Conservation (phyloP, 1,284 basidiomycete species). For the Trichosporon sp. region DNA sequence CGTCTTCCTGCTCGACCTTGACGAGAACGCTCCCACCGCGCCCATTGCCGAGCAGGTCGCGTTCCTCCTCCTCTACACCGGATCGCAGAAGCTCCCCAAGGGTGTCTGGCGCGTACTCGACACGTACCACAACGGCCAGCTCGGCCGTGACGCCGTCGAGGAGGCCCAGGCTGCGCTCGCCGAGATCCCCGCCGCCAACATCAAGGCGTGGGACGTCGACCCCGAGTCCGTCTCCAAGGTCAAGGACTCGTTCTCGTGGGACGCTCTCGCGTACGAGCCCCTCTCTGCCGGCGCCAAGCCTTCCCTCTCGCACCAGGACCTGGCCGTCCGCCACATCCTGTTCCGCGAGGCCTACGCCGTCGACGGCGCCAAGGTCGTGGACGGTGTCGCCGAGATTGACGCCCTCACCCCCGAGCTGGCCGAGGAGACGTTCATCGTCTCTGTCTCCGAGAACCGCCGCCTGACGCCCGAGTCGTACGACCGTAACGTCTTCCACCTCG, state of each 20-base stretch:
- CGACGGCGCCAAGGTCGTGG: conserved; percentile 57
- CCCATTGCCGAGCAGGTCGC: conserved; percentile 55
- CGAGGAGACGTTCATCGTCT: conserved; percentile 91
- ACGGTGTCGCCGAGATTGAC: conserved; percentile 60
- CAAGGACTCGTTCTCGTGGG: conserved; percentile 55
- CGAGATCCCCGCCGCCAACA: conserved; percentile 40
- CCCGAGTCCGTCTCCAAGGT: conserved; percentile 51
- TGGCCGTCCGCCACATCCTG: conserved; percentile 83
- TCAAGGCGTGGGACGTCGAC: conserved; percentile 44
- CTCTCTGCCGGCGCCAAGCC: conserved; percentile 50
- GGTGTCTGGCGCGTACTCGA: conserved; percentile 55
- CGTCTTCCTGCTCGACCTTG: conserved; percentile 56
- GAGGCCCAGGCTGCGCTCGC: conserved; percentile 52
- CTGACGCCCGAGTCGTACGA: conserved; percentile 94
- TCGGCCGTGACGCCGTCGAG: conserved; percentile 53
- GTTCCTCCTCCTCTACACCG: conserved; percentile 58
- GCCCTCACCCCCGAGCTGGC: conserved; percentile 79
- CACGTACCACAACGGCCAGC: conserved; percentile 53
- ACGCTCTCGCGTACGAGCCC: conserved; percentile 46
- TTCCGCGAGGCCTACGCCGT: conserved; percentile 73
- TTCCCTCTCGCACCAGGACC: conserved; percentile 66
- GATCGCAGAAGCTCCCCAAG: conserved; percentile 45
- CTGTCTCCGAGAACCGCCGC: conserved; percentile 89
- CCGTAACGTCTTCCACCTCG: conserved; percentile 98
- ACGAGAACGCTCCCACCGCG: conserved; percentile 40